Conservation (phyloP, 805 yeast species). For the Candida andamanensis region DNA sequence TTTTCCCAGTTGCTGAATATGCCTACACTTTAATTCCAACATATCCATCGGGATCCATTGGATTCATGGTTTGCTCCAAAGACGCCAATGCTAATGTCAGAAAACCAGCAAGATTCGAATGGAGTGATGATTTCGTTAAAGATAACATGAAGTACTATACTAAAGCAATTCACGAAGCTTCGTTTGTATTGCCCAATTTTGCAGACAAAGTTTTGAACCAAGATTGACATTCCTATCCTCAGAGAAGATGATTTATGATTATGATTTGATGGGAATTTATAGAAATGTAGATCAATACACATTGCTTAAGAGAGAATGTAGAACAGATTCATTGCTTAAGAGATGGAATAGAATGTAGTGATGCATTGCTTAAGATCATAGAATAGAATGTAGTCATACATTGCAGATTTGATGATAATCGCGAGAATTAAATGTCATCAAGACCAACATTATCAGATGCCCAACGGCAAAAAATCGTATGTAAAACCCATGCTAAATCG, state of each 20-base stretch:
- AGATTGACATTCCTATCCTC: conserved; percentile 10
- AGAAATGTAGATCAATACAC: background rate
- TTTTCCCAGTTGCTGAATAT: conserved; percentile 89
- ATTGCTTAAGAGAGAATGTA: too few relatives aligned
- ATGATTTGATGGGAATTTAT: conserved; percentile 6
- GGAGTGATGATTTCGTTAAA: conserved; percentile 57
- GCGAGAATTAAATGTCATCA: conserved; percentile 18
- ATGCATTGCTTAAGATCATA: too few relatives aligned
- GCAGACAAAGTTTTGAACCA: conserved; percentile 51
- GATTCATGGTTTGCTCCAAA: conserved; percentile 95
- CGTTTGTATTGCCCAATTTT: conserved; percentile 90
- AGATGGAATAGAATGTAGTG: too few relatives aligned
- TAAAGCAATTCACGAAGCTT: conserved; percentile 76
- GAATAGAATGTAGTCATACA: too few relatives aligned
- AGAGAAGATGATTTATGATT: conserved; percentile 8
- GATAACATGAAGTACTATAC: conserved; percentile 77
- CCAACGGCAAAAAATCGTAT: conserved; percentile 31
- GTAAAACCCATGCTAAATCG: too few relatives aligned
- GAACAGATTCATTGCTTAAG: too few relatives aligned
- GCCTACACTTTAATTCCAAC: conserved; percentile 94
- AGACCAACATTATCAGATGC: conserved; percentile 27
- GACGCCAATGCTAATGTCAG: conserved; percentile 58
- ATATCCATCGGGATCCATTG: conserved; percentile 95
- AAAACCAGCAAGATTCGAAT: conserved; percentile 58
- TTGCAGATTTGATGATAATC: too few relatives aligned